A percentile compares a stretch with the other conserved stretches of the same genome.
phyloP scores from a whole-genome alignment of 2,329 filamentous ascomycete species.

The Monosporascus cannonballus region DNA sequence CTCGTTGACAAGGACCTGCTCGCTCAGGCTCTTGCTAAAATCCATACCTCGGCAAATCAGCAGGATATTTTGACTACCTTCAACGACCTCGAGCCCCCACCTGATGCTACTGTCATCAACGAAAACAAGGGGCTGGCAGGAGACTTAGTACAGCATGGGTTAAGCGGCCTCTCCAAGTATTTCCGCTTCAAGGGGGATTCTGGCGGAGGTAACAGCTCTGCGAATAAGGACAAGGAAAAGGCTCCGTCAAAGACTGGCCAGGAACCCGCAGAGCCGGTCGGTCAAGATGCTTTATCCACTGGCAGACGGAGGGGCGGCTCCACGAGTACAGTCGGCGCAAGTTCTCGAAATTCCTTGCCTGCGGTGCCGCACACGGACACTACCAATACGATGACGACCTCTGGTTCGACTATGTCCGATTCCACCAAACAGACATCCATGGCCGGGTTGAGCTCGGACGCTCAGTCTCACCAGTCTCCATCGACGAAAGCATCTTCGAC shows the following conservation, averaged over 20 bases:
- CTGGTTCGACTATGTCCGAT: slow-evolving; percentile 29
- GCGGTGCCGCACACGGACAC: slow-evolving; percentile 38
- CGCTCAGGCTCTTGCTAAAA: slow-evolving; percentile 74
- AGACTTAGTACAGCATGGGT: slow-evolving; percentile 74
- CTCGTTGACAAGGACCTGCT: slow-evolving; percentile 67
- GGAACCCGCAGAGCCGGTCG: slow-evolving; percentile 29
- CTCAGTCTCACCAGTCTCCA: slow-evolving; percentile 32
- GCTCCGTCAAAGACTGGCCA: slow-evolving; percentile 2
- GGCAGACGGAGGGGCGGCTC: slow-evolving; percentile 24
- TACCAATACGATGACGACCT: slow-evolving; percentile 25
- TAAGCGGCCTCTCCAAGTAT: slow-evolving; percentile 70
- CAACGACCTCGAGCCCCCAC: slow-evolving; percentile 78
- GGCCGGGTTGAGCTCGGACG: slow-evolving; percentile 30
- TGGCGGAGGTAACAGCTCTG: slow-evolving; percentile 52
- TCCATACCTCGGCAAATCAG: slow-evolving; percentile 83
- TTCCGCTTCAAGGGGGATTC: slow-evolving; percentile 78
- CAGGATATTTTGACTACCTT: slow-evolving; percentile 84
- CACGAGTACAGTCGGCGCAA: slow-evolving; percentile 32
- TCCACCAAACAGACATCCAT: slow-evolving; percentile 26
- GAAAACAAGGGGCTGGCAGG: slow-evolving; percentile 67
- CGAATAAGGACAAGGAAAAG: slow-evolving; percentile 13
- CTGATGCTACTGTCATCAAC: slow-evolving; percentile 46
- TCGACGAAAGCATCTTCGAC: slow-evolving; percentile 44
- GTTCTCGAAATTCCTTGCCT: slow-evolving; percentile 34
- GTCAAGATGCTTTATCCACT: slow-evolving; percentile 36